Evolutionary conservation across 805 yeast species (phyloP).

Genomic region (Candida nanaspora): DNA sequence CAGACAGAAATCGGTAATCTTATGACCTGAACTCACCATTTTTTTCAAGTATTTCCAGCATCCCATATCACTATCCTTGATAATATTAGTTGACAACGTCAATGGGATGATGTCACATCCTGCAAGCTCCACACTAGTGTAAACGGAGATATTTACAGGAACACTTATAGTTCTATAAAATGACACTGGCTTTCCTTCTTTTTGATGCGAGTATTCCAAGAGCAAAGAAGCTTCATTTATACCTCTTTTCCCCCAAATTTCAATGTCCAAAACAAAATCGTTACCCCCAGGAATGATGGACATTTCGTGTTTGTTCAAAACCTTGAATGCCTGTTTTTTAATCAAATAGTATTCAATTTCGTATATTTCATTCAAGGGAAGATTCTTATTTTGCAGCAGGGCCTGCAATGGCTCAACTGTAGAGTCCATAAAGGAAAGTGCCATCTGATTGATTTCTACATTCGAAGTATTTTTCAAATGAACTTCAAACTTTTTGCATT

Average conservation of each 20-base stretch:
- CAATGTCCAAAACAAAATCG: constrained; percentile 41
- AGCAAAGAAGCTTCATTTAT: constrained; percentile 58
- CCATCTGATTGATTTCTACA: constrained; percentile 47
- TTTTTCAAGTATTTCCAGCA: constrained; percentile 26
- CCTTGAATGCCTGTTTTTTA: constrained; percentile 48
- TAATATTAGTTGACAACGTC: constrained; percentile 23
- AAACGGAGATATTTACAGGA: constrained; percentile 64
- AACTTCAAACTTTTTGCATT: constrained; percentile 43
- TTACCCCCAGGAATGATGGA: constrained; percentile 31
- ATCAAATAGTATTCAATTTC: constrained; percentile 68
- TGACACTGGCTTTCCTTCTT: constrained; percentile 15
- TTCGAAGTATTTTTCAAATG: constrained; percentile 50
- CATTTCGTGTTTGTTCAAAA: constrained; percentile 40
- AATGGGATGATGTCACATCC: constrained; percentile 71
- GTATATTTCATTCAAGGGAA: constrained; percentile 57
- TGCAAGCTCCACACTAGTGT: constrained; percentile 66
- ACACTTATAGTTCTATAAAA: constrained; percentile 53
- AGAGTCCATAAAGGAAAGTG: constrained; percentile 65
- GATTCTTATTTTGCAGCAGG: constrained; percentile 36
- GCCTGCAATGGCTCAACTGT: constrained; percentile 57
- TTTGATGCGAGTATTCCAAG: constrained; percentile 54
- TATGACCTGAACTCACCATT: constrained; percentile 19
- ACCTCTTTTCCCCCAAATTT: constrained; percentile 66
- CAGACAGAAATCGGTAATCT: constrained; percentile 49
- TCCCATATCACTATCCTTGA: constrained; percentile 13